Evolutionary conservation across 176 grass and related monocot genomes (phyloP).

Genomic region (Eleusine coracana): DNA sequence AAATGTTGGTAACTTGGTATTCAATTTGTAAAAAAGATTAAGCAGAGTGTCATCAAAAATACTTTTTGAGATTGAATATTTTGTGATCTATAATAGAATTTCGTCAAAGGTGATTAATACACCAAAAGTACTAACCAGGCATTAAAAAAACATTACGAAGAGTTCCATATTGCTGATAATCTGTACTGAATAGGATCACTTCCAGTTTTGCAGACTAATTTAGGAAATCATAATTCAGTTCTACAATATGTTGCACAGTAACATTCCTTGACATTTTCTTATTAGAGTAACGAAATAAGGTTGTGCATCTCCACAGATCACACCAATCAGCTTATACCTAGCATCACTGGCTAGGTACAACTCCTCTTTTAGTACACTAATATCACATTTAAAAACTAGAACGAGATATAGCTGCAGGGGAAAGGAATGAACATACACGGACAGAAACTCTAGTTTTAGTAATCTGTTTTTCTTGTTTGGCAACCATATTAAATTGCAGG

Average conservation of each 20-base stretch:
- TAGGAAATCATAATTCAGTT: constrained; percentile 4
- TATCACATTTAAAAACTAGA: constrained; percentile 3
- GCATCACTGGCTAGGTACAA: neutral
- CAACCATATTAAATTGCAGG: neutral
- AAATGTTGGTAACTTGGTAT: neutral
- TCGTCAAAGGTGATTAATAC: neutral
- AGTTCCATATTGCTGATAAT: neutral
- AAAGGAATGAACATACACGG: neutral
- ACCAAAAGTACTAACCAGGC: neutral
- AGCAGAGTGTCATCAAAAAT: neutral
- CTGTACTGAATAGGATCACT: neutral
- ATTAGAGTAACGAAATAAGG: neutral
- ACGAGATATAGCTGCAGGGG: neutral
- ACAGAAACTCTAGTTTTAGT: neutral
- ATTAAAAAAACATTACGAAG: neutral
- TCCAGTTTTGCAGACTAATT: constrained; percentile 4
- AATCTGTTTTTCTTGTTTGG: neutral
- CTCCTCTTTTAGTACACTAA: constrained; percentile 1
- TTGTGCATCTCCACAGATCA: neutral
- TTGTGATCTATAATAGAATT: neutral
- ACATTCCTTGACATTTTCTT: neutral
- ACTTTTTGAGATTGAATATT: neutral
- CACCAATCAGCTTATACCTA: neutral
- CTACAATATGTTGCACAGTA: neutral
- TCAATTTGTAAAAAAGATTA: neutral